Conservation (phyloP, 2,329 filamentous ascomycete genomes). For the Cytospora mali region DNA sequence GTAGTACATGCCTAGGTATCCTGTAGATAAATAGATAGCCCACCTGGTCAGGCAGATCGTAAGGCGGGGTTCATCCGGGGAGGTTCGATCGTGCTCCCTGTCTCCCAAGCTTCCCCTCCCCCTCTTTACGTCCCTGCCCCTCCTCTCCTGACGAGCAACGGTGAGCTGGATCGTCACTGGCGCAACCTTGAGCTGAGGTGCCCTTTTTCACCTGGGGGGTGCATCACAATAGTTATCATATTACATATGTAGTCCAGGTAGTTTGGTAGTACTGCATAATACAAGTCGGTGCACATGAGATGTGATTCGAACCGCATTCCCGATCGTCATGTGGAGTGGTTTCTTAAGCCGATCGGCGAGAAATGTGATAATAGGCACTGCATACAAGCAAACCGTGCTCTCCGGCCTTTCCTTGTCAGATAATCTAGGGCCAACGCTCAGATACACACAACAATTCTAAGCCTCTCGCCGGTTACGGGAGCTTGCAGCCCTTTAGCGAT, state of each 20-base stretch:
- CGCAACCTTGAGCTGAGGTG: conserved; percentile 16
- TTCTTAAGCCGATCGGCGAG: not conserved
- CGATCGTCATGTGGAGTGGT: not conserved
- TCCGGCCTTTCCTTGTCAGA: not conserved
- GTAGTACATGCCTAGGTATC: not conserved
- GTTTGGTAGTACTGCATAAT: not conserved
- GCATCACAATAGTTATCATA: not conserved
- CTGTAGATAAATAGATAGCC: not conserved
- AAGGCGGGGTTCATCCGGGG: conserved; percentile 9
- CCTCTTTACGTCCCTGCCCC: not conserved
- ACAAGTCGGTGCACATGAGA: not conserved
- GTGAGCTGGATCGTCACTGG: conserved; percentile 1
- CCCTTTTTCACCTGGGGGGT: conserved; percentile 6
- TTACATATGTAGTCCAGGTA: not conserved
- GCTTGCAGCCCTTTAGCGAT: not conserved
- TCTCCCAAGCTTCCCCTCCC: not conserved
- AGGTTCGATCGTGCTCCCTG: not conserved
- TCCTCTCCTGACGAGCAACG: not conserved
- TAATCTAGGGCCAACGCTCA: not conserved
- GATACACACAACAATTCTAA: not conserved
- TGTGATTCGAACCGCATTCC: not conserved
- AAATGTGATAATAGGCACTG: not conserved
- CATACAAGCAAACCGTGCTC: not conserved
- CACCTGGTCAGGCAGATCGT: conserved; percentile 11
- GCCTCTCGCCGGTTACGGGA: not conserved